phyloP scores from a whole-genome alignment of 345 rosid genomes.

The Lepidium aucheri region DNA sequence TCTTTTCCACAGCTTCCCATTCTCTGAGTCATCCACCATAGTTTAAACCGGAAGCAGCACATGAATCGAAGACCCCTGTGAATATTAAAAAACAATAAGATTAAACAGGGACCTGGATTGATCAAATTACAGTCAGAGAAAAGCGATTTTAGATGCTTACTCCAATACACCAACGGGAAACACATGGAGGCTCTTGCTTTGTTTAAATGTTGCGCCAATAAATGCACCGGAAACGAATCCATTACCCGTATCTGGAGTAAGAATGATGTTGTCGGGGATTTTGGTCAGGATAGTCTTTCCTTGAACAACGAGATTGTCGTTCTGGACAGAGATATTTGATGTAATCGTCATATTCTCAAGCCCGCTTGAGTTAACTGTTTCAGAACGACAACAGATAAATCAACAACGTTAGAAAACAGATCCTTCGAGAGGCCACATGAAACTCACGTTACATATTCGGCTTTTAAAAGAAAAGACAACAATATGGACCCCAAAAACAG shows the following conservation, averaged over 20 bases:
- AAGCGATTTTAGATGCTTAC: constrained; percentile 33
- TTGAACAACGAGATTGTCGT: constrained; percentile 80
- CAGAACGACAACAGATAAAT: not conserved
- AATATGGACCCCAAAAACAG: not conserved
- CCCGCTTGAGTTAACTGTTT: not conserved
- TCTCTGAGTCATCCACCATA: constrained; percentile 99
- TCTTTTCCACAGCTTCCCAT: constrained; percentile 91
- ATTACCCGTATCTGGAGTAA: constrained; percentile 61
- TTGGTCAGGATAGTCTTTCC: constrained; percentile 87
- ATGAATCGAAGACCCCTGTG: constrained; percentile 75
- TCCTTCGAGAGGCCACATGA: not conserved
- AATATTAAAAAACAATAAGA: constrained; percentile 5
- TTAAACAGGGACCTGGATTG: not conserved
- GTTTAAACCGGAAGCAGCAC: constrained; percentile 91
- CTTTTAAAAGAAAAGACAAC: not conserved
- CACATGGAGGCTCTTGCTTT: constrained; percentile 86
- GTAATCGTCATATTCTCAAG: constrained; percentile 65
- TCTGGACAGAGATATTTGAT: constrained; percentile 59
- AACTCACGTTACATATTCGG: not conserved
- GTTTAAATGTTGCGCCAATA: constrained; percentile 72
- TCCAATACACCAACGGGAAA: constrained; percentile 79
- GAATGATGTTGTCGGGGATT: constrained; percentile 69
- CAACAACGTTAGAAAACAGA: not conserved
- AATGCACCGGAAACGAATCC: constrained; percentile 72
- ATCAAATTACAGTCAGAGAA: not conserved